Percentiles rank a stretch among this genome's conserved stretches.
phyloP scores from a whole-genome alignment of 768 basidiomycete genomes.

The Hygrocybe coccinea region DNA sequence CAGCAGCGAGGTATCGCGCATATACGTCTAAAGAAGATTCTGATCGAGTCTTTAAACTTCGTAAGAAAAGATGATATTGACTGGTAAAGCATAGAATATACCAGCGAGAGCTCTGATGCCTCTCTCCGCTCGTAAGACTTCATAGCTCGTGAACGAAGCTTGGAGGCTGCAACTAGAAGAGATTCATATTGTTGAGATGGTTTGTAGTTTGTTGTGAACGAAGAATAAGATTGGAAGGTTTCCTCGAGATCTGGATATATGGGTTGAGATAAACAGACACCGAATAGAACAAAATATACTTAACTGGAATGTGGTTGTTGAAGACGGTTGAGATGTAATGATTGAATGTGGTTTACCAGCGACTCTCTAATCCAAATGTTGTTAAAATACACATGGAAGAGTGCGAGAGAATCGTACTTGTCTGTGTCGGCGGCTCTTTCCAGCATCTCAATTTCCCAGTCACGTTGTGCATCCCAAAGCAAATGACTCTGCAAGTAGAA shows the following conservation, averaged over 20 bases:
- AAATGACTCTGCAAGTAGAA: slow-evolving; percentile 49
- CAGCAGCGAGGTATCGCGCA: slow-evolving; percentile 56
- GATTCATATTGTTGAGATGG: slow-evolving; percentile 73
- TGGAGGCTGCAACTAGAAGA: slow-evolving; percentile 72
- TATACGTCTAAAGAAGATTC: slow-evolving; percentile 53
- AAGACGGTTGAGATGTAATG: slow-evolving; percentile 60
- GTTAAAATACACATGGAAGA: slow-evolving; percentile 7
- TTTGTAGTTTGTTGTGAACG: slow-evolving; percentile 78
- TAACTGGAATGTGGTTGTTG: slow-evolving; percentile 72
- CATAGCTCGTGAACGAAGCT: slow-evolving; percentile 54
- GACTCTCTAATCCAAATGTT: slow-evolving; percentile 29
- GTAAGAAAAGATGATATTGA: slow-evolving; percentile 2
- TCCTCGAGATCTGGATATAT: slow-evolving; percentile 60
- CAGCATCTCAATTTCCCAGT: slow-evolving; percentile 70
- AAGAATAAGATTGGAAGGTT: slow-evolving; percentile 81
- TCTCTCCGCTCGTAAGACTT: slow-evolving; percentile 65
- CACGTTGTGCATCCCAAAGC: slow-evolving; percentile 66
- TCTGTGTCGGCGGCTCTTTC: slow-evolving; percentile 44
- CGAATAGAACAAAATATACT: neutral
- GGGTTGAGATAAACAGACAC: neutral
- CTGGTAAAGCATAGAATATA: slow-evolving; percentile 27
- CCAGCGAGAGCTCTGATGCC: slow-evolving; percentile 53
- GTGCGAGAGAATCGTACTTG: slow-evolving; percentile 31
- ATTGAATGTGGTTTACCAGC: slow-evolving; percentile 50
- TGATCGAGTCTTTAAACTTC: slow-evolving; percentile 29